Evolutionary conservation across 495 filamentous ascomycete species (phyloP), one percentile per base, ranked within the genome.

Genomic region (Podospora pseudoanserina): DNA sequence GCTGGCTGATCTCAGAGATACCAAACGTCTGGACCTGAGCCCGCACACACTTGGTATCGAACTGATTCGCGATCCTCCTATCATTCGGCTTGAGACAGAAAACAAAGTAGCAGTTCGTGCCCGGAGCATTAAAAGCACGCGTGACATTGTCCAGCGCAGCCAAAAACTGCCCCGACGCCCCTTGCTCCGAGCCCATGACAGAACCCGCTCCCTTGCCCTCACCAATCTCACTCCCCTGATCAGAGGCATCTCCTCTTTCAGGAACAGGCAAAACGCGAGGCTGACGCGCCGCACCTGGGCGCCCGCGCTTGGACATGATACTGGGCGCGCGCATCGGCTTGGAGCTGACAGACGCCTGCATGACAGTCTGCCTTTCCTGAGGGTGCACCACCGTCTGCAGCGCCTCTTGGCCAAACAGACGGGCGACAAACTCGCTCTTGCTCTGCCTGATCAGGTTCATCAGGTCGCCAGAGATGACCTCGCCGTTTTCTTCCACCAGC

Each of bases 71-170:
- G 70, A 99, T 99, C 28, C 94, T 90, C 20, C 95, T 87, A 79
- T 98, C 95, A 74, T 99, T 99, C 7, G 95, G 95, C 78, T 99
- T 98, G 63, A 99, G 82, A 72, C 95, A 98, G 80, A 99, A 97
- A 30, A 99, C 87, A 73, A 97, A 97, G 75, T 98, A 99, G 16
- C 91, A 87, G 74, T 97, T 99, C 11, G 92, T 88, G 73, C 92
- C 92, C 7, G 88, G 82, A 7, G 91, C 88, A 39, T 87, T 91
- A 58, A 99, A 81, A 53, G 91, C 92, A 72, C 91, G 89, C 53
- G 88, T 95, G 66, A 98, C 91, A 66, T 93, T 94, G 67, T 96
- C 92, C 34, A 99, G 84, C 5, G 93, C 90, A 18, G 91, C 88
- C 27, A 99, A 81, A 80, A 97, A 99, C 75, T 99, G 94, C 5